phyloP scores from a whole-genome alignment of 2,329 filamentous ascomycete genomes.

The Penicillium brevicompactum region DNA sequence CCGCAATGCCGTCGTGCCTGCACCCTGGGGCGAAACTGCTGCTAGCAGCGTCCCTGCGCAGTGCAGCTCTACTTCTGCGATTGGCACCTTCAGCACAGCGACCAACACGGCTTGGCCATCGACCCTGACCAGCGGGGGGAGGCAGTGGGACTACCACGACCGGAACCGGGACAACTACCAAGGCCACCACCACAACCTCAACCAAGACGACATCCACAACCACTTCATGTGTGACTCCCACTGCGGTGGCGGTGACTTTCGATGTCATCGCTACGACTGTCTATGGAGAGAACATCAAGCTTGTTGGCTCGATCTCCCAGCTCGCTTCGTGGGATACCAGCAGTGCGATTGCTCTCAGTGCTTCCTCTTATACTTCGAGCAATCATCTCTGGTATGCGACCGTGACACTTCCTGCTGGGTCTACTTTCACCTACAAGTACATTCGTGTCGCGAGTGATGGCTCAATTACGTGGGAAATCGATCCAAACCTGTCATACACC shows the following conservation, averaged over 20 bases:
- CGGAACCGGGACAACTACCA: constrained; percentile 13
- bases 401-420: constrained; percentile 58
- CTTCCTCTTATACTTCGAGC: constrained; percentile 59
- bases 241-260: constrained; percentile 63
- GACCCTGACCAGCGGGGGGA: constrained; percentile 24
- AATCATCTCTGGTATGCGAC: constrained; percentile 65
- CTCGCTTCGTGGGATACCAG: constrained; percentile 66
- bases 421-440: constrained; percentile 44
- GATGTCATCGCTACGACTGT: constrained; percentile 58
- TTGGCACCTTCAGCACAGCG: constrained; percentile 36
- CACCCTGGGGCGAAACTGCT: constrained; percentile 37
- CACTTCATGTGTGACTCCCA: constrained; percentile 12
- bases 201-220: constrained; percentile 32
- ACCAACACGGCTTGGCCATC: constrained; percentile 37
- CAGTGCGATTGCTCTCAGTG: constrained; percentile 59
- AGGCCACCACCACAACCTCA: constrained; percentile 13
- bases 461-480: constrained; percentile 11
- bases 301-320: constrained; percentile 60
- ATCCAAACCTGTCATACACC: constrained; percentile 43
- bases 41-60: constrained; percentile 33
- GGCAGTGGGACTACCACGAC: constrained; percentile 10
- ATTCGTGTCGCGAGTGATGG: constrained; percentile 10
- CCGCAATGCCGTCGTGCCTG: constrained; percentile 34
- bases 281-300: constrained; percentile 66
- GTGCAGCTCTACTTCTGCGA: constrained; percentile 34